Conservation (phyloP, 495 filamentous ascomycete genomes). For the Hypoxylon crocopeplum region DNA sequence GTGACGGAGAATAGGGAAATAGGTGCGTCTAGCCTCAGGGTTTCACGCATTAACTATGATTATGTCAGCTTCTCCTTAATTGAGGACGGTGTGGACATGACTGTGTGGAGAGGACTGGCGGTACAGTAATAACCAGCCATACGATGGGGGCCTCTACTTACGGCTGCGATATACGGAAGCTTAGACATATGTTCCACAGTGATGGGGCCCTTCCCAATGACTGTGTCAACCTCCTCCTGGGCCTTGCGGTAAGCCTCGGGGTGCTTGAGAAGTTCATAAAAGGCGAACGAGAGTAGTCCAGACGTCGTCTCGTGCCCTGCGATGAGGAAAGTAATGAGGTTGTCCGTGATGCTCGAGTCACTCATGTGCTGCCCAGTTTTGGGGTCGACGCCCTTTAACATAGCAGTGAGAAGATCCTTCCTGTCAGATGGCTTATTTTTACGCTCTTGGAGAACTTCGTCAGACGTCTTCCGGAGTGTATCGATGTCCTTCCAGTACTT, state of each 20-base stretch:
- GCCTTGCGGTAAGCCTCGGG: constrained; percentile 59
- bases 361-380: constrained; percentile 69
- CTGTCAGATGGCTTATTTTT: constrained; percentile 62
- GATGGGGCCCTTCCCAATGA: constrained; percentile 69
- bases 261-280: constrained; percentile 65
- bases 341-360: constrained; percentile 68
- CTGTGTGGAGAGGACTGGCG: neutral
- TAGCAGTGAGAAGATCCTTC: constrained; percentile 73
- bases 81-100: neutral
- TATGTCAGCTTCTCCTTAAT: constrained; percentile 38
- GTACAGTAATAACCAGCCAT: too few relatives aligned
- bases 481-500: constrained; percentile 67
- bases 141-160: constrained; percentile 20
- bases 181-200: constrained; percentile 71
- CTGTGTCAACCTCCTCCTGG: constrained; percentile 64
- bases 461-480: constrained; percentile 59
- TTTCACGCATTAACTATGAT: constrained; percentile 69
- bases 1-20: constrained; percentile 62
- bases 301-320: constrained; percentile 80
- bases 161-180: constrained; percentile 63
- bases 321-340: constrained; percentile 77
- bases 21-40: constrained; percentile 69
- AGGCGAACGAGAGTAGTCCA: constrained; percentile 59
- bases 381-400: constrained; percentile 71
- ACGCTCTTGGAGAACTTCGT: constrained; percentile 66